Evolutionary conservation across 305 asterid species (phyloP).

Genomic region (Solanum chacoense): DNA sequence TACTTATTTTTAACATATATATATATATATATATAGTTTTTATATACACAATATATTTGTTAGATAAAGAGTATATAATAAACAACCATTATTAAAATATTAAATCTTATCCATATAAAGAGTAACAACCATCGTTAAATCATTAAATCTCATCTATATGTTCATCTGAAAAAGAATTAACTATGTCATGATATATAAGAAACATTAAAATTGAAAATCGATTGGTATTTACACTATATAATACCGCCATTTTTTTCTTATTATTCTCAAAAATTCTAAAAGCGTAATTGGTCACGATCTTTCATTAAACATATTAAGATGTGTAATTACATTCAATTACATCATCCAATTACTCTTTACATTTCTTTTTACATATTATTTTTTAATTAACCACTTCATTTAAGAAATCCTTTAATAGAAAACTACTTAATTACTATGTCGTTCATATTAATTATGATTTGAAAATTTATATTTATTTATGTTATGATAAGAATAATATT

Average conservation of each 20-base stretch:
- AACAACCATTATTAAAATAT: too few species aligned
- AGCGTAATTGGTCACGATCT: not conserved
- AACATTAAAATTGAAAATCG: not conserved
- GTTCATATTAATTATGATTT: not conserved
- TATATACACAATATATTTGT: too few species aligned
- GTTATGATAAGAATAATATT: not conserved
- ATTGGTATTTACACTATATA: not conserved
- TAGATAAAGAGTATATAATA: not conserved
- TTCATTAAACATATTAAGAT: too few species aligned
- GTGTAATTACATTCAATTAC: not conserved
- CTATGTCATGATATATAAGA: not conserved
- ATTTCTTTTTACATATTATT: not conserved
- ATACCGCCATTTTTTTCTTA: not conserved
- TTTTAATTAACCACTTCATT: too few species aligned
- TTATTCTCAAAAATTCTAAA: not conserved
- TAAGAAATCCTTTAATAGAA: not conserved
- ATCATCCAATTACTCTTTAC: not conserved
- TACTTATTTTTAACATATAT: too few species aligned
- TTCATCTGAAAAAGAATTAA: not conserved
- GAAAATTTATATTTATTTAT: not conserved
- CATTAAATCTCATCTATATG: not conserved
- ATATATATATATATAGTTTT: too few species aligned
- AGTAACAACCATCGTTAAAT: too few species aligned
- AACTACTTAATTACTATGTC: not conserved
- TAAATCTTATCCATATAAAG: too few species aligned